phyloP scores from a whole-genome alignment of 495 filamentous ascomycete genomes.

The Daldinia childiae region DNA sequence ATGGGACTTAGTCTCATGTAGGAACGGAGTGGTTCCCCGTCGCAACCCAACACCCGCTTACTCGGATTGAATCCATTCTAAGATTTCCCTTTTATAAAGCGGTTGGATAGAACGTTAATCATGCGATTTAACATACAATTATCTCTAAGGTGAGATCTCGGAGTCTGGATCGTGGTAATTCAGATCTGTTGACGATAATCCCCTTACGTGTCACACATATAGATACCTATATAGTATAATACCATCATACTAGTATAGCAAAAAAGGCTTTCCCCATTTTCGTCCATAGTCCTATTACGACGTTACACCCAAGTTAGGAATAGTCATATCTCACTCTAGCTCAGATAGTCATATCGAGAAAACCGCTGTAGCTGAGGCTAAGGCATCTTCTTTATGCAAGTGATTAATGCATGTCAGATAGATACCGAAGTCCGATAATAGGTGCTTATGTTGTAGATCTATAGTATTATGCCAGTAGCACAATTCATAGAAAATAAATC shows the following conservation, averaged over 20 bases:
- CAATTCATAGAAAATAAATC: background rate
- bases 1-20: slow-evolving; percentile 1
- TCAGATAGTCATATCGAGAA: too few species aligned
- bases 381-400: background rate
- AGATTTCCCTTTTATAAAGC: background rate
- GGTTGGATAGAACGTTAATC: slow-evolving; percentile 1
- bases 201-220: background rate
- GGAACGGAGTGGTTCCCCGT: slow-evolving; percentile 3
- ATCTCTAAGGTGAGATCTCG: background rate
- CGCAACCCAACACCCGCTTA: background rate
- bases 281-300: too few species aligned
- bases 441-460: background rate
- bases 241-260: too few species aligned
- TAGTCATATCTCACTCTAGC: too few species aligned
- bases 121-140: background rate
- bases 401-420: background rate
- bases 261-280: too few species aligned
- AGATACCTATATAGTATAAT: background rate
- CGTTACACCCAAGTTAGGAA: too few species aligned
- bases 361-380: background rate
- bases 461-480: background rate
- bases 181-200: background rate
- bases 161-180: background rate
- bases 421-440: background rate
- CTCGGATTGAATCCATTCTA: background rate